Base-by-base conservation (phyloP, 1,284 basidiomycete species). In the Vanrija pseudolonga region DNA sequence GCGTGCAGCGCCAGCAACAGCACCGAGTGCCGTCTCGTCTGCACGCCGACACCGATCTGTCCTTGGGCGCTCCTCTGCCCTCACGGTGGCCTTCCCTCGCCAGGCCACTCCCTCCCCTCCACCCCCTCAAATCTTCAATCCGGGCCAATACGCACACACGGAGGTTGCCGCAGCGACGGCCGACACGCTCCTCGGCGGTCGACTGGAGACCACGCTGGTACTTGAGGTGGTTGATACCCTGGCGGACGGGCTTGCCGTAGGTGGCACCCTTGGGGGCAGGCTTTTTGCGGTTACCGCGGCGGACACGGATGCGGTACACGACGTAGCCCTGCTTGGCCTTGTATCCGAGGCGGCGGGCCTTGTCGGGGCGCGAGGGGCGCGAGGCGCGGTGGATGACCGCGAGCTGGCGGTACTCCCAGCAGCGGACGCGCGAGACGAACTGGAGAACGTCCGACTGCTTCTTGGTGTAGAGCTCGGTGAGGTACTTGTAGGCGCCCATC, bases 321-420 rank as follows among this genome's bases (percentile, higher is more conserved):
- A 98, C 89, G 78, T 92, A 99, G 72, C 96, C 96, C 81, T 99
- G 96, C 85, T 98, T 98, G 77, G 96, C 91, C 82, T 97, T 98
- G 87, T 98, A 99, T 55, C 95, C 95, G 61, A 99, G 83, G 68
- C 94, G 89, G 78, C 95, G 90, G 65, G 95, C 95, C 85, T 98
- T 98, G 84, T 98, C 95, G 55, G 94, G 96, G 76, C 96, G 90
- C 53, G 95, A 98, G 55, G 95, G 95, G 61, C 95, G 90, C 63
- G 93, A 92, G 54, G 94, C 94, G 64, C 95, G 90, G 84, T 98
- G 94, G 76, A 98, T 91, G 66, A 99, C 92, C 71, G 96, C 94
- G 73, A 98, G 81, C 79, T 99, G 95, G 69, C 93, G 89, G 82
- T 92, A 96, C 78, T 98, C 95, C 95, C 95, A 98, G 86, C 95